Conservation (phyloP, 352 stramenopile genomes). For the Phytopythium boreale region DNA sequence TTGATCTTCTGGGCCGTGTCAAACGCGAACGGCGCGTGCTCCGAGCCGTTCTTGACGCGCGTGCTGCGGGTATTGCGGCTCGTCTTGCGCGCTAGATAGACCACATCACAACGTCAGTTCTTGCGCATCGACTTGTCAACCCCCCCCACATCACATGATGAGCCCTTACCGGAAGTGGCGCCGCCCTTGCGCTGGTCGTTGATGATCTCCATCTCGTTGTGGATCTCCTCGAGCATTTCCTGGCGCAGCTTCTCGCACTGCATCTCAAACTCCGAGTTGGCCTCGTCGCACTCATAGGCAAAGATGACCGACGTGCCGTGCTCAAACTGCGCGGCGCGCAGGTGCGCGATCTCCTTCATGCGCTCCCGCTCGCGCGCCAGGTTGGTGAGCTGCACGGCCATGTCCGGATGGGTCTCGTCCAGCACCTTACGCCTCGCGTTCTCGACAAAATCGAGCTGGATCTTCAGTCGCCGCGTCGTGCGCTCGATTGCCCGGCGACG, state of each 20-base stretch:
- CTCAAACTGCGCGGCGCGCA: constrained; percentile 52
- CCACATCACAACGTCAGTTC: not conserved
- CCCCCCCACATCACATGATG: constrained; percentile 6
- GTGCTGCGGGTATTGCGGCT: constrained; percentile 77
- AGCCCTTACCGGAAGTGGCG: constrained; percentile 22
- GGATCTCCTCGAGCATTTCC: constrained; percentile 85
- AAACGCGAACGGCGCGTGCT: constrained; percentile 26
- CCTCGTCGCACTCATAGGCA: constrained; percentile 78
- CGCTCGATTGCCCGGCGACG: constrained; percentile 15
- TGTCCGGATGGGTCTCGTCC: constrained; percentile 69
- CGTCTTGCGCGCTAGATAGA: constrained; percentile 46
- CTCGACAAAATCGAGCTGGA: constrained; percentile 74
- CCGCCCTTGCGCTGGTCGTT: constrained; percentile 68
- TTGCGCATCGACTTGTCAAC: not conserved
- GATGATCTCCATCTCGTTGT: constrained; percentile 82
- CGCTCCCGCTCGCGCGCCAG: constrained; percentile 46
- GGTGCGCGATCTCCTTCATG: constrained; percentile 37
- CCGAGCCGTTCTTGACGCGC: constrained; percentile 44
- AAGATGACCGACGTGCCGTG: constrained; percentile 68
- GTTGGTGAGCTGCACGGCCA: constrained; percentile 37
- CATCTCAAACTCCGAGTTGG: constrained; percentile 69
- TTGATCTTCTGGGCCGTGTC: constrained; percentile 71
- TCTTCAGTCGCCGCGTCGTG: constrained; percentile 35
- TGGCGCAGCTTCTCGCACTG: constrained; percentile 77
- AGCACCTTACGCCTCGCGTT: constrained; percentile 59